Percentiles rank a stretch among this genome's conserved stretches.
phyloP scores from a whole-genome alignment of 208 protist genomes.

The Plasmodiophora brassicae region DNA sequence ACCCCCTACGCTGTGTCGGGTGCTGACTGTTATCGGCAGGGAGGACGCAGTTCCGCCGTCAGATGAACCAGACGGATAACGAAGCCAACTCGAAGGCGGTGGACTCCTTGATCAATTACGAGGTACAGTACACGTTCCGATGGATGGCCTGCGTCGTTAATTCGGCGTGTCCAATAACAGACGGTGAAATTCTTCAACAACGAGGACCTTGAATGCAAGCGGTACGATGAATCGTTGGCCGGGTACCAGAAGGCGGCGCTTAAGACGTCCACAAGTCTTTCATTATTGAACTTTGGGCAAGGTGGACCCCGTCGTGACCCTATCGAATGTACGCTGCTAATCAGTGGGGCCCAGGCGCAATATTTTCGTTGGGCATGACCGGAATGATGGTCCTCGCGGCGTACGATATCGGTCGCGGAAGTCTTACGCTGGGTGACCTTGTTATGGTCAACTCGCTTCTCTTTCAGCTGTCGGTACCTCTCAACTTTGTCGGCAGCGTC shows the following conservation, averaged over 20 bases:
- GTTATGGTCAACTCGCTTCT: constrained; percentile 75
- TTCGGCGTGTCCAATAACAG: too few relatives aligned
- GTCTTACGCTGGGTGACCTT: constrained; percentile 51
- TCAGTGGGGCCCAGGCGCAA: constrained; percentile 45
- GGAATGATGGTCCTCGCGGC: constrained; percentile 70
- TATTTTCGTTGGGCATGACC: constrained; percentile 76
- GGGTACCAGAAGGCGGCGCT: constrained; percentile 35
- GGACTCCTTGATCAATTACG: constrained; percentile 86
- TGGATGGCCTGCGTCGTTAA: too few relatives aligned
- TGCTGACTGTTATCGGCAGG: neutral
- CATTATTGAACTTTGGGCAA: constrained; percentile 85
- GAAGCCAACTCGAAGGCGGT: constrained; percentile 74
- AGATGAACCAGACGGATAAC: constrained; percentile 76
- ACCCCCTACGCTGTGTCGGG: neutral
- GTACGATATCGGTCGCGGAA: constrained; percentile 54
- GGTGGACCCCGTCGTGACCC: too few relatives aligned
- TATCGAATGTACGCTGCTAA: too few relatives aligned
- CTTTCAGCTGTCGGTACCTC: constrained; percentile 87
- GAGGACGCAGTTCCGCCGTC: constrained; percentile 9
- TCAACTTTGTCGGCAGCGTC: constrained; percentile 90
- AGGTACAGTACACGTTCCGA: constrained; percentile 44
- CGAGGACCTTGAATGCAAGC: neutral
- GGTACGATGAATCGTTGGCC: constrained; percentile 8
- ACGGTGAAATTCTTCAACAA: constrained; percentile 84
- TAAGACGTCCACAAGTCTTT: constrained; percentile 72